A percentile compares a stretch with the other conserved stretches of the same genome.
Evolutionary conservation across 1,139 yeast species (phyloP).

Genomic region (Pichia cactophila): DNA sequence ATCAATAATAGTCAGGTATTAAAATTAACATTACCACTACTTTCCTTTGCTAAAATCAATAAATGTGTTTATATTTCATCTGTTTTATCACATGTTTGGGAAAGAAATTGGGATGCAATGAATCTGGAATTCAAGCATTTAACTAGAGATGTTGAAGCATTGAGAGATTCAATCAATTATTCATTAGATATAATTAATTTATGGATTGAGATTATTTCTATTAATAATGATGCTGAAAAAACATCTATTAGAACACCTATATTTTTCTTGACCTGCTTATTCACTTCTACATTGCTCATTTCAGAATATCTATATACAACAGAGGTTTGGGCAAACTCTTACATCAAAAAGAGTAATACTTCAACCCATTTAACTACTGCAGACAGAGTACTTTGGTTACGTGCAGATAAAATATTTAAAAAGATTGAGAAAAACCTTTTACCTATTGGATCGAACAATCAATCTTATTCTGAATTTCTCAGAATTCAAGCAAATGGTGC

Average conservation of each 20-base stretch:
- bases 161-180: conserved; percentile 50
- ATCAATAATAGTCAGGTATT: conserved; percentile 48
- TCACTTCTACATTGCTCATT: conserved; percentile 50
- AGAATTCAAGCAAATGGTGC: conserved; percentile 50
- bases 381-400: conserved; percentile 44
- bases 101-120: conserved; percentile 61
- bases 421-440: conserved; percentile 49
- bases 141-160: conserved; percentile 45
- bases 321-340: conserved; percentile 41
- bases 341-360: conserved; percentile 11
- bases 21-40: conserved; percentile 57
- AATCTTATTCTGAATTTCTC: conserved; percentile 49
- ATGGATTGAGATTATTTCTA: conserved; percentile 63
- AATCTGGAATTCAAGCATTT: conserved; percentile 40
- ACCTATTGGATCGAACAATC: conserved; percentile 35
- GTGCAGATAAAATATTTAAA: conserved; percentile 43
- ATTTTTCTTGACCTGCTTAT: conserved; percentile 61
- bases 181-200: conserved; percentile 53
- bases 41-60: conserved; percentile 56
- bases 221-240: conserved; percentile 53
- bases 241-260: conserved; percentile 68
- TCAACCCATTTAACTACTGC: conserved; percentile 31
- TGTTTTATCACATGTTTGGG: conserved; percentile 48
- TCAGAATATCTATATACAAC: conserved; percentile 53
- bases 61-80: conserved; percentile 53